Base-by-base conservation (phyloP, 1,284 basidiomycete species). In the Omphalotus olearius region DNA sequence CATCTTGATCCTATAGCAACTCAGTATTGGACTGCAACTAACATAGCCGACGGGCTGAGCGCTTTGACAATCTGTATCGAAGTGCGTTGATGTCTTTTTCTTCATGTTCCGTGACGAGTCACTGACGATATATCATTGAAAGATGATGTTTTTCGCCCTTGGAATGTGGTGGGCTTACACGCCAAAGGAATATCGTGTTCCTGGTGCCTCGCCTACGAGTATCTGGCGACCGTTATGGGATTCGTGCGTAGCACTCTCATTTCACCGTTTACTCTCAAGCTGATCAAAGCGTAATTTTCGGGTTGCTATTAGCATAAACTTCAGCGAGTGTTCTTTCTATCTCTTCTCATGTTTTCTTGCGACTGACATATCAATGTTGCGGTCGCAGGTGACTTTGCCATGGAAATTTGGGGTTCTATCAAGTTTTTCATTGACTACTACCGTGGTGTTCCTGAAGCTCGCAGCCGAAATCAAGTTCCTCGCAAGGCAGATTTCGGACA, bases 161-260 rank as follows among this genome's bases (percentile, higher is more conserved):
- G 70, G 87, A 49, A 92, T 93, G 84, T 75, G 80, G 69, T 93
- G 88, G 86, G 87, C 92, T 0, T 94, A 92, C 62, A 75, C 75
- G 6, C 75, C 78, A 60, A 75, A 69, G 0, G 90, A 92, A 56
- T 93, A 94, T 56, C 35, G 66, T 51, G 47, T 71, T 61, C 42
- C 59, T 17, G 70, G 65, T 7, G 45, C 56, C 16, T 56, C 58
- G 11, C 52, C 65, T 49, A 84, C 80, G 1, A 71, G 76, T 40
- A 72, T 86, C 50, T 77, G 81, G 75, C 71, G 75, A 50, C 80
- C 91, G 0, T 67, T 93, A 13, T 83, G 77, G 80, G 88, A 93
- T 62, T 85, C 81, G 82, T 82, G 45, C 43, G 78, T 70, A 10
- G 38, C 41, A 43, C 47, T 4, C 3, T 38, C 35, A 40, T 23